Evolutionary conservation across 192 early-diverging fungal species (phyloP).

Genomic region (Entomortierella parvispora): DNA sequence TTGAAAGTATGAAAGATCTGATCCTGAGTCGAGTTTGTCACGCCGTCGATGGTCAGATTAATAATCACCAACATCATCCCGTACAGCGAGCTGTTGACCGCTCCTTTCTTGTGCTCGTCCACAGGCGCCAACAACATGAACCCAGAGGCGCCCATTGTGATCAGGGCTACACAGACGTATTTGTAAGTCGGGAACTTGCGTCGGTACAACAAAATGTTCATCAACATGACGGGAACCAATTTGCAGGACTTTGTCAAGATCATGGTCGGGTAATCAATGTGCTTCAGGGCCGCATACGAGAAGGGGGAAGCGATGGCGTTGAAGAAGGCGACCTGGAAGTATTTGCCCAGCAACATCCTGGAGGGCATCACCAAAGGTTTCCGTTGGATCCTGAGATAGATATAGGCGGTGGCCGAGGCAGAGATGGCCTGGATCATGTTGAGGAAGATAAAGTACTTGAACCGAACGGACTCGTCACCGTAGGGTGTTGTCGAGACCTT

Average conservation of each 20-base stretch:
- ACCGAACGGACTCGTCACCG: slow-evolving; percentile 69
- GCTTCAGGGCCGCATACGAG: slow-evolving; percentile 90
- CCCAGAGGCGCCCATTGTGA: slow-evolving; percentile 88
- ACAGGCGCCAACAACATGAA: slow-evolving; percentile 90
- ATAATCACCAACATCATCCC: slow-evolving; percentile 85
- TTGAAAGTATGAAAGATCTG: slow-evolving; percentile 87
- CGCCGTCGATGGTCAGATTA: slow-evolving; percentile 92
- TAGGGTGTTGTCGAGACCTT: slow-evolving; percentile 89
- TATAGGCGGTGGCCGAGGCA: slow-evolving; percentile 77
- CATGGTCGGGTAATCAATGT: slow-evolving; percentile 98
- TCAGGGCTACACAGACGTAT: slow-evolving; percentile 86
- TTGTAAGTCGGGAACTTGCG: slow-evolving; percentile 88
- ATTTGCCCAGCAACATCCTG: slow-evolving; percentile 65
- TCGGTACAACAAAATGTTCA: slow-evolving; percentile 94
- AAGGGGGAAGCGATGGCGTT: slow-evolving; percentile 87
- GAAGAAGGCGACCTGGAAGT: slow-evolving; percentile 81
- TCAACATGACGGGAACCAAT: slow-evolving; percentile 94
- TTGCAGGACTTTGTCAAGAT: slow-evolving; percentile 98
- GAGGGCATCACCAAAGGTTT: slow-evolving; percentile 53
- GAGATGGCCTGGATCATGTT: slow-evolving; percentile 89
- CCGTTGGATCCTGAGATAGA: slow-evolving; percentile 72
- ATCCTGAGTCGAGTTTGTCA: slow-evolving; percentile 96
- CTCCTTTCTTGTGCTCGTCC: slow-evolving; percentile 55
- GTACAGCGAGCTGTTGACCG: slow-evolving; percentile 71
- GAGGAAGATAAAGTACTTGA: slow-evolving; percentile 93